phyloP scores from a whole-genome alignment of 306 rosid genomes.

The Hylodesmum podocarpum region DNA sequence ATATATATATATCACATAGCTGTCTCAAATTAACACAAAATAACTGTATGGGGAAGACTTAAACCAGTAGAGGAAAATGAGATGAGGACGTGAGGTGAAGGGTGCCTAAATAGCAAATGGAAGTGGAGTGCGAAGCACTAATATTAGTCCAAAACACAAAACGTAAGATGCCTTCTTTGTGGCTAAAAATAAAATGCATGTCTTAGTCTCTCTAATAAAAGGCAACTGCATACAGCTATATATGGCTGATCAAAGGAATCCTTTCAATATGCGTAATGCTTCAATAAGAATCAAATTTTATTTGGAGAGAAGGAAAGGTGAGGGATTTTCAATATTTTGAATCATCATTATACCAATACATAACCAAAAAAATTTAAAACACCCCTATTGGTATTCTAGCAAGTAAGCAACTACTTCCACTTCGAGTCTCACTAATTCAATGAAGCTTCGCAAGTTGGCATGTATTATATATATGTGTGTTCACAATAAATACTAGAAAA shows the following conservation, averaged over 20 bases:
- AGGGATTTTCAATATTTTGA: not conserved
- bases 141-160: not conserved
- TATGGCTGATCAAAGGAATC: not conserved
- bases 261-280: not conserved
- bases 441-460: not conserved
- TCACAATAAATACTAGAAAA: not conserved
- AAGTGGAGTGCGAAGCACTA: not conserved
- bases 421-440: not conserved
- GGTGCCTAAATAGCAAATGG: not conserved
- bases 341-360: not conserved
- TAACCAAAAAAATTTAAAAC: too few species aligned
- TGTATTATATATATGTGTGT: too few species aligned
- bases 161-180: not conserved
- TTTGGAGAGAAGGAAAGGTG: not conserved
- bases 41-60: not conserved
- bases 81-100: not conserved
- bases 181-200: not conserved
- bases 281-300: not conserved
- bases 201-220: not conserved
- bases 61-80: not conserved
- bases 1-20: too few species aligned
- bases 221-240: not conserved
- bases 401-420: too few species aligned
- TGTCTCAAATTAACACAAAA: too few species aligned
- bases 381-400: too few species aligned